phyloP scores from a whole-genome alignment of 495 filamentous ascomycete species.

The Neurospora sublineolata region DNA sequence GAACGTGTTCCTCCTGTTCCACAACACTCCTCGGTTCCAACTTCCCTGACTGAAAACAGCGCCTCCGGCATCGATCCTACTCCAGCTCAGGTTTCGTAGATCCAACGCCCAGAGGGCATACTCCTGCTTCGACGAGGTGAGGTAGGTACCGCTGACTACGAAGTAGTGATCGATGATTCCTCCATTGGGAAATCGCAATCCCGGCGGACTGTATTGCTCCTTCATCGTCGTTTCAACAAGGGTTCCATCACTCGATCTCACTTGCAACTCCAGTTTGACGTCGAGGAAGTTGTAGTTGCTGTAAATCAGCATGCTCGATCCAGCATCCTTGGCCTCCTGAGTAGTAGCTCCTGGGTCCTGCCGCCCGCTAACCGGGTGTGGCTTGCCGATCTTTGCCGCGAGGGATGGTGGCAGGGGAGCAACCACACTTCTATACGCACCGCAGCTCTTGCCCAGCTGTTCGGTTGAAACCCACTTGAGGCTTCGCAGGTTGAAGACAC shows the following conservation, averaged over 20 bases:
- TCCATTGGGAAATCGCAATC: constrained; percentile 88
- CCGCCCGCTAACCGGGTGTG: constrained; percentile 16
- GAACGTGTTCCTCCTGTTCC: constrained; percentile 85
- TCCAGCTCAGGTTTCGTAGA: constrained; percentile 77
- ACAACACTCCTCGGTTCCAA: constrained; percentile 91
- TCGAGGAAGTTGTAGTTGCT: constrained; percentile 98
- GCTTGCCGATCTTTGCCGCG: constrained; percentile 60
- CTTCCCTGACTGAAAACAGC: constrained; percentile 89
- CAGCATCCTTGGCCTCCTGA: constrained; percentile 45
- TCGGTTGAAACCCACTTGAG: constrained; percentile 89
- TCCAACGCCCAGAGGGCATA: constrained; percentile 96
- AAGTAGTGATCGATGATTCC: constrained; percentile 91
- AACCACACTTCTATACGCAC: constrained; percentile 91
- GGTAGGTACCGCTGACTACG: constrained; percentile 90
- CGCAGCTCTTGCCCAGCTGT: constrained; percentile 75
- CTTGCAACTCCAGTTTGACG: constrained; percentile 88
- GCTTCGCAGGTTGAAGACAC: constrained; percentile 94
- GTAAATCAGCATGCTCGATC: constrained; percentile 88
- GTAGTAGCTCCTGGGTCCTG: constrained; percentile 27
- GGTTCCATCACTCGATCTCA: constrained; percentile 73
- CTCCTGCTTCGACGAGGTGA: constrained; percentile 95
- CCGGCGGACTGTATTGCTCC: constrained; percentile 75
- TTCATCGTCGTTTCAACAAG: constrained; percentile 82
- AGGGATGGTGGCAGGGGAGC: constrained; percentile 58
- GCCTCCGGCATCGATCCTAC: constrained; percentile 89